phyloP scores from a whole-genome alignment of 768 basidiomycete genomes.

The Tulasnella sp. region DNA sequence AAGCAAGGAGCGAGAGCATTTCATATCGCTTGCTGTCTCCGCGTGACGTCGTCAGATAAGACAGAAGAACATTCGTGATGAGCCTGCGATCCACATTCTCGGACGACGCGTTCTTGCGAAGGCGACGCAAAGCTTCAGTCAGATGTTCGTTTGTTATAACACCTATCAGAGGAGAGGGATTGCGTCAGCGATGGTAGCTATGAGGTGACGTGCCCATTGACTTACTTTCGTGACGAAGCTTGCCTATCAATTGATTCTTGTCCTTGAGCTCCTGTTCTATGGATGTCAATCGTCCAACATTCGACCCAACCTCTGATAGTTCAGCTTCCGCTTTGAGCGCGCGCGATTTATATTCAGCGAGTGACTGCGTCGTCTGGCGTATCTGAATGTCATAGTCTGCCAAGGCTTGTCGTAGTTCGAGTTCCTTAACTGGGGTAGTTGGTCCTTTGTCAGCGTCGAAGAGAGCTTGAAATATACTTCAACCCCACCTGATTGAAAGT shows the following conservation, averaged over 20 bases:
- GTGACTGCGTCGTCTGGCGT: conserved; percentile 51
- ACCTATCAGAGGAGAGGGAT: conserved; percentile 37
- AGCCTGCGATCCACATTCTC: conserved; percentile 88
- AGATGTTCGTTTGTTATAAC: conserved; percentile 97
- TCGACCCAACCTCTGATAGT: conserved; percentile 61
- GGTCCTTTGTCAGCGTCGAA: conserved; percentile 17
- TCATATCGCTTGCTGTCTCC: conserved; percentile 93
- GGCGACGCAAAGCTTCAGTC: conserved; percentile 91
- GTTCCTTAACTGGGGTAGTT: conserved; percentile 61
- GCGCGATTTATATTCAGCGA: conserved; percentile 86
- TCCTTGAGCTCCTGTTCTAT: conserved; percentile 90
- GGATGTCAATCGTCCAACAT: conserved; percentile 53
- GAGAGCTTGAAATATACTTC: neutral
- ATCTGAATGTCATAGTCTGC: conserved; percentile 74
- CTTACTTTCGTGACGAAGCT: conserved; percentile 87
- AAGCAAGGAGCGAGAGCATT: conserved; percentile 80
- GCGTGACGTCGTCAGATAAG: conserved; percentile 82
- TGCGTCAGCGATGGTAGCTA: conserved; percentile 13
- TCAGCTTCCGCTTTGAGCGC: conserved; percentile 79
- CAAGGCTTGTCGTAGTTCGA: conserved; percentile 77
- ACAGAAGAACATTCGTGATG: conserved; percentile 86
- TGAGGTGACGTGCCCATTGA: neutral
- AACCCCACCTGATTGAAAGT: conserved; percentile 80
- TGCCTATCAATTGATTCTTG: conserved; percentile 89
- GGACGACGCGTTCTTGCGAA: conserved; percentile 71